Evolutionary conservation across 2,329 filamentous ascomycete genomes (phyloP).

Genomic region (Cladosporium velox): DNA sequence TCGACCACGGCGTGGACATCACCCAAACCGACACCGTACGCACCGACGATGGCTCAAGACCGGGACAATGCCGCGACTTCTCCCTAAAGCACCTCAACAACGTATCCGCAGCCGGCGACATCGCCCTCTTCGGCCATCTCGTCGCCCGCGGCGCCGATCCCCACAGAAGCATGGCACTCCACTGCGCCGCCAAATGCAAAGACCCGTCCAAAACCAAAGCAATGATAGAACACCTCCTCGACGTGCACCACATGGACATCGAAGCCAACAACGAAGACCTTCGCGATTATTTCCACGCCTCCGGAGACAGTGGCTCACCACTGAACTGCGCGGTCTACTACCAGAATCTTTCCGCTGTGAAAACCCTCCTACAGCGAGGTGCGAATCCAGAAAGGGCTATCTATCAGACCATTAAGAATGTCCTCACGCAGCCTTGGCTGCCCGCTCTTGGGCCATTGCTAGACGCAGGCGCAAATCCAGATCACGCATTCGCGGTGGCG

Average conservation of each 20-base stretch:
- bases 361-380: conserved; percentile 18
- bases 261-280: conserved; percentile 20
- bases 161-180: conserved; percentile 18
- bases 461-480: conserved; percentile 13
- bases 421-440: not conserved
- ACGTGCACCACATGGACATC: conserved; percentile 22
- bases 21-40: conserved; percentile 14
- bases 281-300: conserved; percentile 11
- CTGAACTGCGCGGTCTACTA: conserved; percentile 17
- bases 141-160: conserved; percentile 23
- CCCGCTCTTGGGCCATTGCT: conserved; percentile 16
- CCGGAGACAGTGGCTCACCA: conserved; percentile 19
- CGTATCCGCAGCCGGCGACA: conserved; percentile 20
- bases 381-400: conserved; percentile 2
- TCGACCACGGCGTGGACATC: conserved; percentile 24
- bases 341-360: conserved; percentile 18
- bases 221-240: conserved; percentile 22
- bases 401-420: not conserved
- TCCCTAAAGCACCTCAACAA: conserved; percentile 22
- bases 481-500: not conserved
- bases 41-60: not conserved
- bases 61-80: conserved; percentile 4
- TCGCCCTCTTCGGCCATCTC: conserved; percentile 22
- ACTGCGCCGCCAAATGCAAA: conserved; percentile 17
- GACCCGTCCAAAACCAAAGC: conserved; percentile 2